Evolutionary conservation across 2,329 filamentous ascomycete species (phyloP), one percentile per base, ranked within the genome.

Genomic region (Aspergillus sp.): DNA sequence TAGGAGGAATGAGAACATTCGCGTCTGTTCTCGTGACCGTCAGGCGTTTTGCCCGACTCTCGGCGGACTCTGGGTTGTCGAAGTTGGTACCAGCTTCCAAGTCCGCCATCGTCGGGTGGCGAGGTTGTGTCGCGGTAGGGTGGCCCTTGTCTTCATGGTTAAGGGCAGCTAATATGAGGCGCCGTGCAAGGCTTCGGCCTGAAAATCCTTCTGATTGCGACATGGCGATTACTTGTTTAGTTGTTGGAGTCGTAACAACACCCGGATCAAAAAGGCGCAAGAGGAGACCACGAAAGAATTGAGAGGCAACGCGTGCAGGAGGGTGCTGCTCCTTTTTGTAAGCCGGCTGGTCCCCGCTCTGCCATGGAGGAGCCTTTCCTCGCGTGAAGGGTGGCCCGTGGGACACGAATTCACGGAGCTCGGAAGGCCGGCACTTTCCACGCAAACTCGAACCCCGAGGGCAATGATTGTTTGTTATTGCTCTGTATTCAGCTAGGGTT

Each of bases 1-100:
- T 67, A 25, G 68, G 60, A 12, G 72, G 72, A 35, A 75, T 70
- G 47, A 74, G 66, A 19, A 58, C 54, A 40, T 63, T 58, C 19
- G 62, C 43, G 7, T 72, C 58, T 27, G 64, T 67, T 15, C 55
- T 60, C 0, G 57, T 49, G n/a, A 63, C 44, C 1, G 58, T 56
- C 27, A 64, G 56, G n/a, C 60, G 65, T 48, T 61, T 64, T 31
- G 63, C 44, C 19, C 39, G 37, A 15, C 44, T 25, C 25, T 44
- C 45, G 17, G 50, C 39, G 11, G 50, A 54, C 21, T 50, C 56
- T 62, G 57, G 39, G 41, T 58, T 27, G 2, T 48, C 27, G 33
- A 52, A 31, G 21, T 53, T 55, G 31, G 17, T 54, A 23, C 48
- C 50, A 44, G 9, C 9, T 37, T 21, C n/a, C 21, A 17, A 14